Evolutionary conservation across 2,329 filamentous ascomycete species (phyloP).

Genomic region (Rutstroemia sp.): DNA sequence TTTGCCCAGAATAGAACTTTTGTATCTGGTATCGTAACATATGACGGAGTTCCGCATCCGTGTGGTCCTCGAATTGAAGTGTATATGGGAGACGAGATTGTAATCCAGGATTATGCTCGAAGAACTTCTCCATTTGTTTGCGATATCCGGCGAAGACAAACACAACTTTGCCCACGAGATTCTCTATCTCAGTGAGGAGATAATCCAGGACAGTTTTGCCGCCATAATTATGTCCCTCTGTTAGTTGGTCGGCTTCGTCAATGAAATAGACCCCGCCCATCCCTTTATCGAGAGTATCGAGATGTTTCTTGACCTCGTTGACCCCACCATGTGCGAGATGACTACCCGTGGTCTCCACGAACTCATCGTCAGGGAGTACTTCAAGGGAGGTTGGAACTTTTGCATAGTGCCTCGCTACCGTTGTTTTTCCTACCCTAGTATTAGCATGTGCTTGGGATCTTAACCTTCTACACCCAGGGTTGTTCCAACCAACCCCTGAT

Average conservation of each 20-base stretch:
- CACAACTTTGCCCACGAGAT: constrained; percentile 59
- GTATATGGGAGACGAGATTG: constrained; percentile 59
- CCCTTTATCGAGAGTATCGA: constrained; percentile 53
- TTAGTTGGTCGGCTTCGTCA: constrained; percentile 72
- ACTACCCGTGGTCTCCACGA: constrained; percentile 63
- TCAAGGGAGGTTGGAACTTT: constrained; percentile 56
- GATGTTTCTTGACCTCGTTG: constrained; percentile 44
- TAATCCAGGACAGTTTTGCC: constrained; percentile 61
- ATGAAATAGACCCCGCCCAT: constrained; percentile 67
- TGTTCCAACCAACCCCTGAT: neutral
- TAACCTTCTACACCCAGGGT: neutral
- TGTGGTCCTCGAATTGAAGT: constrained; percentile 63
- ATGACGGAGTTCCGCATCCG: constrained; percentile 51
- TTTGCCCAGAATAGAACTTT: constrained; percentile 43
- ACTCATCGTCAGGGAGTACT: constrained; percentile 50
- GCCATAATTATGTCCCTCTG: constrained; percentile 47
- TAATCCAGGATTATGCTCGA: constrained; percentile 65
- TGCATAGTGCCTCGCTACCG: constrained; percentile 63
- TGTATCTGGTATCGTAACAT: constrained; percentile 53
- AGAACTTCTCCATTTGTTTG: constrained; percentile 70
- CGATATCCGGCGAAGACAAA: constrained; percentile 69
- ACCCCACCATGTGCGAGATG: constrained; percentile 57
- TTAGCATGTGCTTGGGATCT: neutral
- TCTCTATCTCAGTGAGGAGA: constrained; percentile 66
- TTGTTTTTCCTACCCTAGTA: constrained; percentile 64